phyloP scores from a whole-genome alignment of 768 basidiomycete species.

The Russula virescens region DNA sequence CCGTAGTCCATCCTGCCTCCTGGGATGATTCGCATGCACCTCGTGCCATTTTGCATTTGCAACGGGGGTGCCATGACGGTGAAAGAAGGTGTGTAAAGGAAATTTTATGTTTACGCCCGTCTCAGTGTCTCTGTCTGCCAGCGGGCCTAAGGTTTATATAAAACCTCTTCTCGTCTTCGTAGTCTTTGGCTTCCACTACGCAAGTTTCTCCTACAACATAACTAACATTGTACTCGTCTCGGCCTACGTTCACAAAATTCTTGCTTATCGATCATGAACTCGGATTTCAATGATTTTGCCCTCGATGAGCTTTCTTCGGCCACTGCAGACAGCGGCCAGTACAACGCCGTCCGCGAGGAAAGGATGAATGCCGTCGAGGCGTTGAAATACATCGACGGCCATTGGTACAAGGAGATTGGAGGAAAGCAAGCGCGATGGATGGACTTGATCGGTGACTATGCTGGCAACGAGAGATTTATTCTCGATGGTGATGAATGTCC shows the following conservation, averaged over 20 bases:
- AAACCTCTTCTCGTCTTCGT: neutral
- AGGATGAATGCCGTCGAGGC: conserved; percentile 23
- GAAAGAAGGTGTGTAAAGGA: neutral
- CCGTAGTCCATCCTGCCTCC: neutral
- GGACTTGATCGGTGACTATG: conserved; percentile 69
- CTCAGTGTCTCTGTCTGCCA: neutral
- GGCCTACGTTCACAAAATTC: neutral
- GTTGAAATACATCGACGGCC: conserved; percentile 31
- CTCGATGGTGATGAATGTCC: conserved; percentile 46
- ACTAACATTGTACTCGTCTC: neutral
- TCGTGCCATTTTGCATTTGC: neutral
- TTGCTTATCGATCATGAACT: neutral
- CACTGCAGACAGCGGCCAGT: neutral
- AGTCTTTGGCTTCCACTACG: no score
- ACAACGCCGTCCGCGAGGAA: neutral
- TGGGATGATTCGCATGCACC: neutral
- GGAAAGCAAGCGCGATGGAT: conserved; percentile 47
- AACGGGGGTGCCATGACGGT: neutral
- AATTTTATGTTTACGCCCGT: neutral
- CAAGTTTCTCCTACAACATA: neutral
- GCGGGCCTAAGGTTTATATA: neutral
- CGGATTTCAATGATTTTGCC: neutral
- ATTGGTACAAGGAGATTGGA: conserved; percentile 36
- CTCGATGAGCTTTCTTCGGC: neutral
- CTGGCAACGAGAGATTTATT: conserved; percentile 58